Evolutionary conservation across 1,284 basidiomycete genomes (phyloP).

Genomic region (Austroboletus niveus): DNA sequence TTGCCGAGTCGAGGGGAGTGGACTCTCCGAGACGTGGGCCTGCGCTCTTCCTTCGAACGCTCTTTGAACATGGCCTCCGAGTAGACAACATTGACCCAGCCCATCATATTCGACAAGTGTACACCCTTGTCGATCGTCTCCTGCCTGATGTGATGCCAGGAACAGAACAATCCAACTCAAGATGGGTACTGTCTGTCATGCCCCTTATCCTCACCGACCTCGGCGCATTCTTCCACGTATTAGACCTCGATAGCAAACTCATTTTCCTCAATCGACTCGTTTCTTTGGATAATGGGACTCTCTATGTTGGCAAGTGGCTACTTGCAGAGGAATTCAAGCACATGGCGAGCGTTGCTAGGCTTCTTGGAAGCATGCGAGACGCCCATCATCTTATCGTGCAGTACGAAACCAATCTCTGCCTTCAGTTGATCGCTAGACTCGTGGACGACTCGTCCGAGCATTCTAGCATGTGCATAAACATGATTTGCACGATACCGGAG

Average conservation of each 20-base stretch:
- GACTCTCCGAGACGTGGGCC: slow-evolving; percentile 41
- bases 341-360: slow-evolving; percentile 37
- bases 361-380: slow-evolving; percentile 33
- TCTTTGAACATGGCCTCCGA: slow-evolving; percentile 49
- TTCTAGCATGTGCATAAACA: slow-evolving; percentile 16
- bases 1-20: slow-evolving; percentile 38
- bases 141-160: slow-evolving; percentile 41
- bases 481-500: slow-evolving; percentile 22
- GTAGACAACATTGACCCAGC: slow-evolving; percentile 49
- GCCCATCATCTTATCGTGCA: slow-evolving; percentile 33
- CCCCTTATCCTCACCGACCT: slow-evolving; percentile 56
- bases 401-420: slow-evolving; percentile 28
- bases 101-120: slow-evolving; percentile 53
- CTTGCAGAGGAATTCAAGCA: slow-evolving; percentile 57
- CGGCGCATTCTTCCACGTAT: slow-evolving; percentile 49
- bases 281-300: slow-evolving; percentile 53
- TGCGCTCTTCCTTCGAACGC: slow-evolving; percentile 48
- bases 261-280: slow-evolving; percentile 56
- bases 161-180: slow-evolving; percentile 28
- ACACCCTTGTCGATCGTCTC: slow-evolving; percentile 54
- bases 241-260: slow-evolving; percentile 55
- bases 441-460: slow-evolving; percentile 18
- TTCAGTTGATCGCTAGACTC: slow-evolving; percentile 22
- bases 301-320: slow-evolving; percentile 71
- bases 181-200: slow-evolving; percentile 56